phyloP scores from a whole-genome alignment of 768 basidiomycete genomes.

The Termitomyces sp. region DNA sequence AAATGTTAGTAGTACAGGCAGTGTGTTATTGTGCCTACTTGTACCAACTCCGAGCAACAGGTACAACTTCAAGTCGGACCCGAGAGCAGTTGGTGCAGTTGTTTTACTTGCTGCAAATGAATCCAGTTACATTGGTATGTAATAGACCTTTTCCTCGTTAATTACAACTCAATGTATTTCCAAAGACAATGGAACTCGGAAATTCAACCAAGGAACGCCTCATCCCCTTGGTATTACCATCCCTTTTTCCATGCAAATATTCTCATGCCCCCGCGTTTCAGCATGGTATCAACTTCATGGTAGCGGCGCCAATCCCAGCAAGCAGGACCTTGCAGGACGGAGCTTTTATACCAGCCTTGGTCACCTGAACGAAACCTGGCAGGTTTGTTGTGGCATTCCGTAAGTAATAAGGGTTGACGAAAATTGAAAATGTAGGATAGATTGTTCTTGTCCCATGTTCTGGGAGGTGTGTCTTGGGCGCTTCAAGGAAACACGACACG shows the following conservation, averaged over 20 bases:
- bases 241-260: not conserved
- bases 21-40: not conserved
- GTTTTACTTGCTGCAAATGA: slow-evolving; percentile 65
- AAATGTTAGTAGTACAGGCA: slow-evolving; percentile 41
- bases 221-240: slow-evolving; percentile 61
- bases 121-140: slow-evolving; percentile 50
- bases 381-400: slow-evolving; percentile 30
- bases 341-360: slow-evolving; percentile 85
- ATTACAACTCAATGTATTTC: not conserved
- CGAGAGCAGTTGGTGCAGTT: slow-evolving; percentile 52
- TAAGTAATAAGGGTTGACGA: not conserved
- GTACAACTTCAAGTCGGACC: slow-evolving; percentile 73
- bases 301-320: slow-evolving; percentile 48
- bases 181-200: slow-evolving; percentile 36
- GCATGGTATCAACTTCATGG: slow-evolving; percentile 84
- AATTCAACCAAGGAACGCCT: slow-evolving; percentile 62
- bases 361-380: slow-evolving; percentile 75
- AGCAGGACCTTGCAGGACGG: slow-evolving; percentile 45
- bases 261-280: slow-evolving; percentile 17
- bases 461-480: slow-evolving; percentile 71
- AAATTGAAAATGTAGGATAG: slow-evolving; percentile 38
- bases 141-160: not conserved
- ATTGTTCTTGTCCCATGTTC: slow-evolving; percentile 65
- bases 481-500: slow-evolving; percentile 65
- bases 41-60: slow-evolving; percentile 21